Base-by-base conservation (phyloP, 2,329 filamentous ascomycete genomes). In the Penicillium capsulatum region DNA sequence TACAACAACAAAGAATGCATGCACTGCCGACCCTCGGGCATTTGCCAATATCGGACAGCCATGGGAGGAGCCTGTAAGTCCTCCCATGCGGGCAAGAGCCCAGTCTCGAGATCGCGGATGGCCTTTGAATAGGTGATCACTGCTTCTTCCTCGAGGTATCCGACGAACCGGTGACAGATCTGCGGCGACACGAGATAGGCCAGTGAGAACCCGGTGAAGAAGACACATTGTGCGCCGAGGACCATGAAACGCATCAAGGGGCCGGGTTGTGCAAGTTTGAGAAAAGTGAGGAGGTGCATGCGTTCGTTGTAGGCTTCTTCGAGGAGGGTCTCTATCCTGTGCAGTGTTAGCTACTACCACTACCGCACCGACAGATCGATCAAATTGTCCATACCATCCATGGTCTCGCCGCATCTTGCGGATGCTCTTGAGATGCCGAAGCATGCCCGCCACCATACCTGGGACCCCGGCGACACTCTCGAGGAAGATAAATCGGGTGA, bases 101-200 rank as follows among this genome's bases (percentile, higher is more conserved):
- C 91, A 2, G 77, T 74, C 42, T 97, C 90, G 16, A 98, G 77
- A 59, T 97, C 92, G 51, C 81, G 74, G 55, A 97, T 85, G 45
- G 88, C 86, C 34, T 89, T 81, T 0, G 88, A 91, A 70, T 98
- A 98, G 0, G 92, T 98, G 59, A 94, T 78, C 1, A 97, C 91
- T 6, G 92, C 92, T 66, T 98, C 92, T 64, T 98, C 92, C 66
- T 98, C 92, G 9, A 98, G 80, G 56, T 97, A 97, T 2, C 90
- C 92, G 37, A 97, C 90, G 65, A 98, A 97, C 31, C 92, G 84
- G 66, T 98, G 92, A 58, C 86, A 91, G 48, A 87, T 91, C 45
- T 83, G 81, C 5, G 92, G 91, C 1, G 84, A 88, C 44, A 95
- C 58, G 22, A 98, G 80, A 68, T 97, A 97, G 33, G 84, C 77